Evolutionary conservation across 2,329 filamentous ascomycete species (phyloP).

Genomic region (Alternaria sp.): DNA sequence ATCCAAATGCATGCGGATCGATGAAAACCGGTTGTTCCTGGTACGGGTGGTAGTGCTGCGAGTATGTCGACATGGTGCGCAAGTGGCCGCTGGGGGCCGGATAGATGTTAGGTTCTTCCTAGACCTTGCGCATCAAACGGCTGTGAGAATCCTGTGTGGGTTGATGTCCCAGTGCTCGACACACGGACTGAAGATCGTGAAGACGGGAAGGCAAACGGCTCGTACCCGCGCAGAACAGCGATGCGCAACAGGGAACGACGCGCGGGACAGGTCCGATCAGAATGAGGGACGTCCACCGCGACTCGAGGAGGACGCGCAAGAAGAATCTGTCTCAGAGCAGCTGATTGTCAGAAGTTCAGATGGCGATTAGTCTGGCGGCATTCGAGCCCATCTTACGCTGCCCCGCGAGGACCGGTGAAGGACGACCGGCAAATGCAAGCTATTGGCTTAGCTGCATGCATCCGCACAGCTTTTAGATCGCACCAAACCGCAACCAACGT

Average conservation of each 20-base stretch:
- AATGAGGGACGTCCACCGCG: constrained; percentile 34
- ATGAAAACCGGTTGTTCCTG: constrained; percentile 33
- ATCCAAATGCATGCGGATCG: constrained; percentile 30
- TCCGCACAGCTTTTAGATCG: constrained; percentile 41
- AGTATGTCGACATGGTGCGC: constrained; percentile 44
- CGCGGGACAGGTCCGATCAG: constrained; percentile 32
- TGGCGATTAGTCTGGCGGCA: constrained; percentile 32
- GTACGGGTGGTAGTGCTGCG: constrained; percentile 30
- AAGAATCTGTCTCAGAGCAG: constrained; percentile 40
- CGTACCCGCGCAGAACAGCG: constrained; percentile 28
- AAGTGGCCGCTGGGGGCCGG: constrained; percentile 29
- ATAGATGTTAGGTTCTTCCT: constrained; percentile 29
- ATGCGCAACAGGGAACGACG: constrained; percentile 34
- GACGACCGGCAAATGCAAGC: constrained; percentile 37
- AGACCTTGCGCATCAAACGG: constrained; percentile 39
- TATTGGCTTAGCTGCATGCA: constrained; percentile 47
- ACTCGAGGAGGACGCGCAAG: constrained; percentile 44
- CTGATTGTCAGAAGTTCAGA: constrained; percentile 39
- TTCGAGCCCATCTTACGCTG: constrained; percentile 40
- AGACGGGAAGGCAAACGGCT: constrained; percentile 29
- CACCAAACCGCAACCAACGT: constrained; percentile 41
- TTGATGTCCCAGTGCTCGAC: constrained; percentile 35
- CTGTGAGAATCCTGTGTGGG: constrained; percentile 37
- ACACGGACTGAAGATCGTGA: constrained; percentile 34
- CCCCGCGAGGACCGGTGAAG: constrained; percentile 51